These are phyloP conservation scores for Boletus barrowsii DNA, from an alignment of 768 basidiomycete species.

Conservation along the genomic window DNA sequence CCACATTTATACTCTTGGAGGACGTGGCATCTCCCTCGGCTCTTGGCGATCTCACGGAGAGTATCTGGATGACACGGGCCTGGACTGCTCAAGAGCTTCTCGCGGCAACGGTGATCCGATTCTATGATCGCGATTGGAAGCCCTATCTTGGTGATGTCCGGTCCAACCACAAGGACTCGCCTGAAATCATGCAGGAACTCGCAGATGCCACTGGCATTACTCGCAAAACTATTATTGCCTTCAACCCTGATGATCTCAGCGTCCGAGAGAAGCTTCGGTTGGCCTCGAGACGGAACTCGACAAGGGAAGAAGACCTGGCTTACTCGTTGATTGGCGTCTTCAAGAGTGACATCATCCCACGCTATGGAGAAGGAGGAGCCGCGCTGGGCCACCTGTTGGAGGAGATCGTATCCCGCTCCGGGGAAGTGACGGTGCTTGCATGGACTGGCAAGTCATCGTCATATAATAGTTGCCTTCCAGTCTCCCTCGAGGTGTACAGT, in stretches of 20 bases:
- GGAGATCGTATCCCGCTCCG: slow-evolving; percentile 8
- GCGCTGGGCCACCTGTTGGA: slow-evolving; percentile 13
- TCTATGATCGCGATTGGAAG: slow-evolving; percentile 9
- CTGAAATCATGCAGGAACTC: slow-evolving; percentile 10
- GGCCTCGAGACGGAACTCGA: slow-evolving; percentile 9
- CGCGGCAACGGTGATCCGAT: slow-evolving; percentile 1
- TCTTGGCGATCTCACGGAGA: neutral
- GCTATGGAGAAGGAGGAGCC: slow-evolving; percentile 5
- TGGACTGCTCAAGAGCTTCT: slow-evolving; percentile 19
- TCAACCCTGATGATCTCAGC: slow-evolving; percentile 6
- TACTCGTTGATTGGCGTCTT: slow-evolving; percentile 12
- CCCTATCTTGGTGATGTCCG: slow-evolving; percentile 5
- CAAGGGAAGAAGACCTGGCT: slow-evolving; percentile 5
- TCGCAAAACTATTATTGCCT: neutral
- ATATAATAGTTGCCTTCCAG: slow-evolving; percentile 15
- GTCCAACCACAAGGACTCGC: slow-evolving; percentile 8
- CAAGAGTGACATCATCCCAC: slow-evolving; percentile 6
- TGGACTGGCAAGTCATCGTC: neutral
- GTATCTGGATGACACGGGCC: slow-evolving; percentile 9
- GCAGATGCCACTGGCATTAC: slow-evolving; percentile 1
- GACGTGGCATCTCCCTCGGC: neutral
- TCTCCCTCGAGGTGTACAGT: neutral
- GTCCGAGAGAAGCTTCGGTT: slow-evolving; percentile 9
- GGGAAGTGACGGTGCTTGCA: neutral
- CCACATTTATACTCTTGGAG: neutral